Conservation (phyloP, 805 yeast species). For the Ogataea wickerhamii region DNA sequence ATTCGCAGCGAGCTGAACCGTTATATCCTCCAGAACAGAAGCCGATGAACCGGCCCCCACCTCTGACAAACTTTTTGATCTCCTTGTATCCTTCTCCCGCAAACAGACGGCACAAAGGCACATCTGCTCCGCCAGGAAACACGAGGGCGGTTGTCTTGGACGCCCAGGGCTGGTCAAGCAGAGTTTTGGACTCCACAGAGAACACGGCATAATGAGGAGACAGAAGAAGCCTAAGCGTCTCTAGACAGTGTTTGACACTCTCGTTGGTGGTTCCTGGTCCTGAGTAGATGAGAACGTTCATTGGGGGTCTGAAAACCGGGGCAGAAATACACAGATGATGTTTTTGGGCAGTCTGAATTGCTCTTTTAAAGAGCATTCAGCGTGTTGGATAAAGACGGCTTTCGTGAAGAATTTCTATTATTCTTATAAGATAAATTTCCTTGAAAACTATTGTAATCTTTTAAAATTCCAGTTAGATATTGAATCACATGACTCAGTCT, state of each 20-base stretch:
- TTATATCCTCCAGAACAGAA: constrained; percentile 96
- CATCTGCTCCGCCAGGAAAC: constrained; percentile 96
- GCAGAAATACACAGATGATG: too few relatives aligned
- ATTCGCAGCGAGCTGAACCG: constrained; percentile 71
- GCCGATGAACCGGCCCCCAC: constrained; percentile 83
- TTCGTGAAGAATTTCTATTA: too few relatives aligned
- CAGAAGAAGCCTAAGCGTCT: constrained; percentile 66
- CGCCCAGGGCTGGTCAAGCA: constrained; percentile 85
- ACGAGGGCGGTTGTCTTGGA: constrained; percentile 74
- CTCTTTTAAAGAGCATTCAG: too few relatives aligned
- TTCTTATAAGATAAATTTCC: too few relatives aligned
- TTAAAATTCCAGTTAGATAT: too few relatives aligned
- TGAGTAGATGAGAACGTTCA: constrained; percentile 74
- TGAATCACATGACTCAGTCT: too few relatives aligned
- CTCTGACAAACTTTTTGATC: constrained; percentile 60
- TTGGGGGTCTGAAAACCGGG: too few relatives aligned
- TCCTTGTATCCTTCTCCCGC: constrained; percentile 64
- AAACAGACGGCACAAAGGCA: constrained; percentile 73
- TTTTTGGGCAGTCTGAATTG: too few relatives aligned
- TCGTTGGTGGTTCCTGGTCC: constrained; percentile 86
- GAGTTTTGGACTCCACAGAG: constrained; percentile 57
- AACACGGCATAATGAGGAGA: constrained; percentile 89
- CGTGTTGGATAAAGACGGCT: too few relatives aligned
- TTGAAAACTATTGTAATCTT: too few relatives aligned
- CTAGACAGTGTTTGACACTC: constrained; percentile 78